Evolutionary conservation across 2,329 filamentous ascomycete genomes (phyloP).

Genomic region (Periconia macrospinosa): DNA sequence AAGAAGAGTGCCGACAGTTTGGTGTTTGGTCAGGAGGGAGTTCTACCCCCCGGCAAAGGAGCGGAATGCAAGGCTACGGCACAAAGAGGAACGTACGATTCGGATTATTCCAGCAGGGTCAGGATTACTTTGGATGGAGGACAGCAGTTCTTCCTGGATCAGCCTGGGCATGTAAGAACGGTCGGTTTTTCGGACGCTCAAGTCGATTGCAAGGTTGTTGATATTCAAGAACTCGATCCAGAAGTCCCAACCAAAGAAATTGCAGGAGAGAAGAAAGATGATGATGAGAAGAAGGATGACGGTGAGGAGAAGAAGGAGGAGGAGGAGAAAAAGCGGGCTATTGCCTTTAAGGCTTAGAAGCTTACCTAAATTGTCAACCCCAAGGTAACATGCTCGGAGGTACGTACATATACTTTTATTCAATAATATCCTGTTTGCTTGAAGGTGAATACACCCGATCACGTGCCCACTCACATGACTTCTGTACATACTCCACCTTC

Average conservation of each 20-base stretch:
- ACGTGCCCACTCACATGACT: no score
- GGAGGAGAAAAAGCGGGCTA: not conserved
- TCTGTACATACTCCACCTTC: no score
- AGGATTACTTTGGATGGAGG: not conserved
- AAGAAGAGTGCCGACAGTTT: not conserved
- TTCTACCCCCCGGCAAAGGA: not conserved
- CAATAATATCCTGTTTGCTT: not conserved
- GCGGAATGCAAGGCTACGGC: not conserved
- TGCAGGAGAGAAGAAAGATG: no score
- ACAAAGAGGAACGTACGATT: not conserved
- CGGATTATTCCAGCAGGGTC: not conserved
- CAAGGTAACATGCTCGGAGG: not conserved
- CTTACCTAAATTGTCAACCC: not conserved
- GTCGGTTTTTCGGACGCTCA: not conserved
- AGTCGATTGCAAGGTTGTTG: not conserved
- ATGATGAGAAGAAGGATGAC: no score
- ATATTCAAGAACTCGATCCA: not conserved
- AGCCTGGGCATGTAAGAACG: not conserved
- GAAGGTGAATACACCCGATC: no score
- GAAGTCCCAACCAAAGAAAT: not conserved
- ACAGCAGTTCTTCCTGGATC: not conserved
- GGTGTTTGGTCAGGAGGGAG: not conserved
- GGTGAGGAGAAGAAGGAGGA: not conserved
- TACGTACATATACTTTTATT: not conserved
- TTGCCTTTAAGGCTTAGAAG: not conserved